Conservation (phyloP, 768 basidiomycete genomes). For the Russula abietina region DNA sequence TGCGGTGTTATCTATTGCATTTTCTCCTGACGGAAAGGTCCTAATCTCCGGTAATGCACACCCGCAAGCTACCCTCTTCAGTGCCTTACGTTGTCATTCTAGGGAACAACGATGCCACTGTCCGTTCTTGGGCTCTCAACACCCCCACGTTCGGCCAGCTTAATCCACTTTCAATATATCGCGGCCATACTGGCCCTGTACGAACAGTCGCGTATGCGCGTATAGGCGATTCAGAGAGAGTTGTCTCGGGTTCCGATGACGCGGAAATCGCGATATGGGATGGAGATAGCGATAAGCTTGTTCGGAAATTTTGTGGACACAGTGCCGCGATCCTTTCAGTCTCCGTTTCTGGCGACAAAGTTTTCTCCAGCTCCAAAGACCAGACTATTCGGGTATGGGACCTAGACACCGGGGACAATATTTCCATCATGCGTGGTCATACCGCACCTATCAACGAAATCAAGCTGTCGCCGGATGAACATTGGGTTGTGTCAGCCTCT, state of each 20-base stretch:
- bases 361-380: conserved; percentile 18
- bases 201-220: not conserved
- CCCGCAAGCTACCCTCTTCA: not conserved
- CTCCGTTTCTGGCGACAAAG: not conserved
- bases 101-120: conserved; percentile 2
- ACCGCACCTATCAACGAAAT: conserved; percentile 9
- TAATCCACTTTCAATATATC: not conserved
- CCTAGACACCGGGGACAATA: not conserved
- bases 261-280: conserved; percentile 15
- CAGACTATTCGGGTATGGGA: conserved; percentile 18
- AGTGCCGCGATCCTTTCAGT: conserved; percentile 2
- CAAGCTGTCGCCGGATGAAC: conserved; percentile 3
- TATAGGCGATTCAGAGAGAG: not conserved
- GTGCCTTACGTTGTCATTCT: conserved; percentile 1
- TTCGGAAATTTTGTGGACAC: conserved; percentile 1
- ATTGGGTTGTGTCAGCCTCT: conserved; percentile 9
- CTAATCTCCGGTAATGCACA: conserved; percentile 6
- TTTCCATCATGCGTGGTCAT: conserved; percentile 30
- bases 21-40: conserved; percentile 7
- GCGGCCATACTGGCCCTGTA: conserved; percentile 26
- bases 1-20: conserved; percentile 3
- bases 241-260: conserved; percentile 11
- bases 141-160: too few relatives aligned
- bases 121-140: not conserved
- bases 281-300: not conserved